Evolutionary conservation across 108 stramenopile genomes (phyloP).

Genomic region (Discostella pseudostelligera): DNA sequence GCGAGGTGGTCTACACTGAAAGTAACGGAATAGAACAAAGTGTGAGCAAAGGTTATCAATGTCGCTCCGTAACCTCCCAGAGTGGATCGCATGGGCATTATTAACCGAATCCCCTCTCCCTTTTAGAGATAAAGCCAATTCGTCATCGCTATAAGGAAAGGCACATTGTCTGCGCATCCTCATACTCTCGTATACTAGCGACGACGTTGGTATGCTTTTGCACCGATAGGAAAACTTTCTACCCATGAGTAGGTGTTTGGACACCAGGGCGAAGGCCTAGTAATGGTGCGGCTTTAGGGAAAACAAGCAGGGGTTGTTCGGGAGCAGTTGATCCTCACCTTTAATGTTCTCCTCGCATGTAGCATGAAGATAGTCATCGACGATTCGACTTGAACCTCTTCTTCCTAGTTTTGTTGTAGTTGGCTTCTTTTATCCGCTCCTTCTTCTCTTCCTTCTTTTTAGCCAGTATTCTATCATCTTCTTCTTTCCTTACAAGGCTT

Average conservation of each 20-base stretch:
- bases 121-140: conserved; percentile 38
- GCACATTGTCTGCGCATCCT: conserved; percentile 37
- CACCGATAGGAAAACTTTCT: conserved; percentile 43
- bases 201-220: conserved; percentile 19
- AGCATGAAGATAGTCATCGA: background rate
- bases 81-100: conserved; percentile 36
- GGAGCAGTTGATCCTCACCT: conserved; percentile 9
- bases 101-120: conserved; percentile 38
- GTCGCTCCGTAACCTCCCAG: conserved; percentile 47
- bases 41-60: conserved; percentile 6
- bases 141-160: conserved; percentile 13
- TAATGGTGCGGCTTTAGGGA: conserved; percentile 29
- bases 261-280: conserved; percentile 36
- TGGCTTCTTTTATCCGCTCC: conserved; percentile 35
- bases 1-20: too few species aligned
- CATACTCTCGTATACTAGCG: conserved; percentile 36
- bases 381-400: conserved; percentile 2
- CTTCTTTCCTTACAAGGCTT: conserved; percentile 33
- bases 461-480: conserved; percentile 22
- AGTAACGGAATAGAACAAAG: background rate
- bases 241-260: conserved; percentile 8
- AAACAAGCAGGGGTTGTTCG: background rate
- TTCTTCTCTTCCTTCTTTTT: conserved; percentile 50
- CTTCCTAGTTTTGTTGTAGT: conserved; percentile 11
- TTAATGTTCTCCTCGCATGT: too few species aligned